Evolutionary conservation across 441 rosid genomes (phyloP).

Genomic region (Corymbia calophylla): DNA sequence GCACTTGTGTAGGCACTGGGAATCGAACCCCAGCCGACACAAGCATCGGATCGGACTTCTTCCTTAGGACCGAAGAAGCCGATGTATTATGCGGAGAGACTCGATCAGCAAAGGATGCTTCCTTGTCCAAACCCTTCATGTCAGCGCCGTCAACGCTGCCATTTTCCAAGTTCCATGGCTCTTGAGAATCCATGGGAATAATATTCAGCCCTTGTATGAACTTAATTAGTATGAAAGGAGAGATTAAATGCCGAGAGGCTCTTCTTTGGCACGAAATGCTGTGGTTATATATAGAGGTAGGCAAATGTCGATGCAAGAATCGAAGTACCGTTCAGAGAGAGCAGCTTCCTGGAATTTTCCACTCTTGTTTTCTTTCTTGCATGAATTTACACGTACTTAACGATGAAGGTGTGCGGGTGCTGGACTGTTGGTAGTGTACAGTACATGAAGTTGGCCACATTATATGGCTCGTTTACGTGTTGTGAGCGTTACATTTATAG

Average conservation of each 20-base stretch:
- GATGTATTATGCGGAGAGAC: slow-evolving; percentile 33
- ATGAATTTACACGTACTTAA: slow-evolving; percentile 17
- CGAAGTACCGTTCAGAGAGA: neutral
- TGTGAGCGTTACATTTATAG: neutral
- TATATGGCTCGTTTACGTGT: neutral
- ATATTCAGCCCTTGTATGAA: too few species aligned
- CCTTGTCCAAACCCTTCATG: neutral
- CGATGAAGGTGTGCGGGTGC: neutral
- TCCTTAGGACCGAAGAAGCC: slow-evolving; percentile 26
- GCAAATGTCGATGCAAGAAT: neutral
- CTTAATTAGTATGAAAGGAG: neutral
- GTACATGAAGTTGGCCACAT: neutral
- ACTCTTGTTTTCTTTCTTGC: slow-evolving; percentile 19
- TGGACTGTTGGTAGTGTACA: neutral
- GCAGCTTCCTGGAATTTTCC: slow-evolving; percentile 53
- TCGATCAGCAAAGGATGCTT: neutral
- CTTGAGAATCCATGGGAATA: slow-evolving; percentile 12
- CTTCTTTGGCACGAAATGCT: neutral
- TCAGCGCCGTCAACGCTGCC: neutral
- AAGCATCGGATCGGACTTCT: slow-evolving; percentile 42
- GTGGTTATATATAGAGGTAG: neutral
- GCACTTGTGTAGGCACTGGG: slow-evolving; percentile 13
- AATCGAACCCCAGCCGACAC: slow-evolving; percentile 24
- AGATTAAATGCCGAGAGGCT: neutral
- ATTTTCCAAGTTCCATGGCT: slow-evolving; percentile 22